Conservation (phyloP, 768 basidiomycete species). For the Phallus indusiatus region DNA sequence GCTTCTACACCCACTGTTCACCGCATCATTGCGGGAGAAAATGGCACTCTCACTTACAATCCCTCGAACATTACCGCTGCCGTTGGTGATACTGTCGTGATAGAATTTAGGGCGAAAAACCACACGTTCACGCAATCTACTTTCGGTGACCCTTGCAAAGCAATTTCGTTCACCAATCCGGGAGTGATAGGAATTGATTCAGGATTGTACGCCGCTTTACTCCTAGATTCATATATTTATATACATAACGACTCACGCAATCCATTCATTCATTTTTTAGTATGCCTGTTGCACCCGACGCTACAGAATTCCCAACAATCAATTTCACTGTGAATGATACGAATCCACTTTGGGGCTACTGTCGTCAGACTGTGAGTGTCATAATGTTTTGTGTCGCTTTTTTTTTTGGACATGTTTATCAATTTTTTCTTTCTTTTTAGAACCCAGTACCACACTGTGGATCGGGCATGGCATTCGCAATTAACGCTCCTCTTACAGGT, state of each 20-base stretch:
- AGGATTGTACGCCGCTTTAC: conserved; percentile 27
- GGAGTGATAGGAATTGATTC: conserved; percentile 45
- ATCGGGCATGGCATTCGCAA: conserved; percentile 50
- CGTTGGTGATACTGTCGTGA: conserved; percentile 43
- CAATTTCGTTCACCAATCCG: conserved; percentile 28
- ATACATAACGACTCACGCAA: too few relatives aligned
- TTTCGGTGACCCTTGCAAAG: conserved; percentile 21
- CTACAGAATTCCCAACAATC: conserved; percentile 41
- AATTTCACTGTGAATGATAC: conserved; percentile 43
- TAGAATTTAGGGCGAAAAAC: conserved; percentile 29
- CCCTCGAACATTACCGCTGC: conserved; percentile 38
- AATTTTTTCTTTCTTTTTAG: conserved; percentile 43
- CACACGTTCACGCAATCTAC: conserved; percentile 27
- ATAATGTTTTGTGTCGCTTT: conserved; percentile 12
- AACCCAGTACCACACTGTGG: conserved; percentile 42
- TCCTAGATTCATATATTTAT: neutral
- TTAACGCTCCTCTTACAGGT: conserved; percentile 43
- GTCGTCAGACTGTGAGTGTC: conserved; percentile 9
- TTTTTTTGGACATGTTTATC: conserved; percentile 32
- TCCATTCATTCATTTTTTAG: conserved; percentile 15
- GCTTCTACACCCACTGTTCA: conserved; percentile 24
- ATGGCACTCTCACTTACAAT: conserved; percentile 31
- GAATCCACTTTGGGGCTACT: conserved; percentile 12
- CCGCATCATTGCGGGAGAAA: conserved; percentile 36
- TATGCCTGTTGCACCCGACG: conserved; percentile 37